A percentile compares a stretch with the other conserved stretches of the same genome.
phyloP scores from a whole-genome alignment of 2,329 filamentous ascomycete genomes.

The Diplodia seriata region DNA sequence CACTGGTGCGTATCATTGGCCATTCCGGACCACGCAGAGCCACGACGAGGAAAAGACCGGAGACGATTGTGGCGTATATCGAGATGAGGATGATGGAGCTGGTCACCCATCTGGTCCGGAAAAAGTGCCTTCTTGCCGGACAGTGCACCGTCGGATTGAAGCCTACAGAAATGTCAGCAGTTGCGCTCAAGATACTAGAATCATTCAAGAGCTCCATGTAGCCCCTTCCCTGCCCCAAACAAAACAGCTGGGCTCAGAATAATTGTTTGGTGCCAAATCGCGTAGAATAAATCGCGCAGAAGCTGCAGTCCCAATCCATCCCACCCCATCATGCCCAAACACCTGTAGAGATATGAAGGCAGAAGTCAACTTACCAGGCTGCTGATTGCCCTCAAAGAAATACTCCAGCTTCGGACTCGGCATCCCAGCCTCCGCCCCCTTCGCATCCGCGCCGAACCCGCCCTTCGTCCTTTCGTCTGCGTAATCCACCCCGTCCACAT shows the following conservation, averaged over 20 bases:
- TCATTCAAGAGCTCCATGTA: background rate
- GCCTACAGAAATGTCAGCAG: slow-evolving; percentile 32
- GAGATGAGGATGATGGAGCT: slow-evolving; percentile 53
- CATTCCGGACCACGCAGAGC: slow-evolving; percentile 69
- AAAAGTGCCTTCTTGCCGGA: slow-evolving; percentile 48
- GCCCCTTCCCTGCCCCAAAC: background rate
- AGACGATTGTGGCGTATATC: slow-evolving; percentile 68
- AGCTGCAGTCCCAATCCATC: background rate
- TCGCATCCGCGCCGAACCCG: background rate
- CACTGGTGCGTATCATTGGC: slow-evolving; percentile 63
- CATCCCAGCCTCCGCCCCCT: background rate
- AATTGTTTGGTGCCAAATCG: background rate
- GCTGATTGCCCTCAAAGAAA: slow-evolving; percentile 21
- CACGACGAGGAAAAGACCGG: slow-evolving; percentile 70
- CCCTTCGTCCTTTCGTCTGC: slow-evolving; percentile 6
- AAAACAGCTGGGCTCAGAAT: background rate
- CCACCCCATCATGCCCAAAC: background rate
- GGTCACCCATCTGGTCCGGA: slow-evolving; percentile 37
- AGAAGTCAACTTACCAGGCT: slow-evolving; percentile 9
- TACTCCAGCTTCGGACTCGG: slow-evolving; percentile 12
- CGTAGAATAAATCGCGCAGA: background rate
- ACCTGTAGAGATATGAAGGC: background rate
- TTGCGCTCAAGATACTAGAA: background rate
- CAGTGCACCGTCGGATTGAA: slow-evolving; percentile 48
- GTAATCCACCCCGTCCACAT: background rate